These are phyloP conservation scores for Claviceps sp. DNA, from an alignment of 2,329 filamentous ascomycete species.

Conservation along the genomic window DNA sequence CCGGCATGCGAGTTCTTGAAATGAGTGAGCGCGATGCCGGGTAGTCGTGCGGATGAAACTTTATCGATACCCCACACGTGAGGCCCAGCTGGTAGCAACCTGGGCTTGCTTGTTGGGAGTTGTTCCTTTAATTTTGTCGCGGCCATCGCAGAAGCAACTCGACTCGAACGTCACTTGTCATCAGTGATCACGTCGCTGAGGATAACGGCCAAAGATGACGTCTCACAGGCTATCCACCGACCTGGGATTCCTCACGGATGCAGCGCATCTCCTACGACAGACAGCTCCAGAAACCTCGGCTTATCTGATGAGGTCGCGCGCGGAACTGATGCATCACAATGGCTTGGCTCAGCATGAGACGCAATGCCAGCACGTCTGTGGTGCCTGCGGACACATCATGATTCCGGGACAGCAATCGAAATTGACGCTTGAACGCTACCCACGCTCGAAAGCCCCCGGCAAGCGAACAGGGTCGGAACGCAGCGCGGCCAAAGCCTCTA, in stretches of 20 bases:
- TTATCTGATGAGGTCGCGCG: conserved; percentile 42
- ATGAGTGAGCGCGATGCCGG: background rate
- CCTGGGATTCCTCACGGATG: conserved; percentile 39
- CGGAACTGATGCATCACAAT: conserved; percentile 34
- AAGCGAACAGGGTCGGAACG: background rate
- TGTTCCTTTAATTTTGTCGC: no score
- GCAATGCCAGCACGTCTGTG: conserved; percentile 43
- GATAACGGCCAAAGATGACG: conserved; percentile 7
- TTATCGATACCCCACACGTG: conserved; percentile 2
- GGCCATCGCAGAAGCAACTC: no score
- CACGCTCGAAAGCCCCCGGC: background rate
- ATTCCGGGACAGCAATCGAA: conserved; percentile 33
- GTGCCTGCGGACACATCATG: conserved; percentile 47
- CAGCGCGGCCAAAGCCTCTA: background rate
- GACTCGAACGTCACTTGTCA: background rate
- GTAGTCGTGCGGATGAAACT: background rate
- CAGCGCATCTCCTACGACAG: conserved; percentile 41
- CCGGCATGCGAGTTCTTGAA: background rate
- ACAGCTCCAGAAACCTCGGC: conserved; percentile 44
- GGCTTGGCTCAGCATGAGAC: conserved; percentile 29
- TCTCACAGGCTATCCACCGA: conserved; percentile 9
- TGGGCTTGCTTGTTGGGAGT: no score
- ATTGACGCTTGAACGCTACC: conserved; percentile 23
- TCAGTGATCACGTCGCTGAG: background rate
- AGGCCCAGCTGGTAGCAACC: no score